phyloP scores from a whole-genome alignment of 768 basidiomycete species.

The Lyophyllum decastes region DNA sequence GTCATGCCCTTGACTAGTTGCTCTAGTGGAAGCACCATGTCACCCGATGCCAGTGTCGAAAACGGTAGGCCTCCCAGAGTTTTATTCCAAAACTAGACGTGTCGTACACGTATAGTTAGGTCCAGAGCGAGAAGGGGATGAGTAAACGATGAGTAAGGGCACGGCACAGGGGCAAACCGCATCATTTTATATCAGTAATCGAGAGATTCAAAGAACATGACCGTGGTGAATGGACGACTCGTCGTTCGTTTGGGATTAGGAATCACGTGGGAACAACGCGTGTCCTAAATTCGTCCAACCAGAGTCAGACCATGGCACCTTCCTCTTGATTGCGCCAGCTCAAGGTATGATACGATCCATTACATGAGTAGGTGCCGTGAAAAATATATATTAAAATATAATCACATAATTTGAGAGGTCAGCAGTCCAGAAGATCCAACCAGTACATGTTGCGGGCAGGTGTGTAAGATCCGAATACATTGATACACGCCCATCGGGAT shows the following conservation, averaged over 20 bases:
- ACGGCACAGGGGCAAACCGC: not conserved
- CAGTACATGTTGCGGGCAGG: no score
- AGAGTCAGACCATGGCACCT: no score
- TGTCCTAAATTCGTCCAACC: no score
- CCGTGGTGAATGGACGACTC: slow-evolving; percentile 1
- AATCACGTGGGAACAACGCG: not conserved
- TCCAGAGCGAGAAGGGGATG: not conserved
- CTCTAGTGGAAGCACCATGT: not conserved
- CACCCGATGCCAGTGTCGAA: not conserved
- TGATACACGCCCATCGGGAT: not conserved
- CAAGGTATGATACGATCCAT: no score
- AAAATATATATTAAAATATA: no score
- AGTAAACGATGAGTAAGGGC: not conserved
- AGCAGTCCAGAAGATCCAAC: no score
- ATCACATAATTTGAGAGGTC: no score
- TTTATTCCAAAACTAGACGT: not conserved
- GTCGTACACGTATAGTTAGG: not conserved
- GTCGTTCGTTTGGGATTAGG: no score
- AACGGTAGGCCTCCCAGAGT: no score
- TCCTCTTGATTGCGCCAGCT: no score
- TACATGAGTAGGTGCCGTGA: no score
- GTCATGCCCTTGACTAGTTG: slow-evolving; percentile 8
- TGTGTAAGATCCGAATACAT: not conserved
- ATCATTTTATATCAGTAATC: no score
- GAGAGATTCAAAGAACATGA: not conserved